phyloP scores from a whole-genome alignment of 495 filamentous ascomycete species.

The Hypoxylon trugodes region DNA sequence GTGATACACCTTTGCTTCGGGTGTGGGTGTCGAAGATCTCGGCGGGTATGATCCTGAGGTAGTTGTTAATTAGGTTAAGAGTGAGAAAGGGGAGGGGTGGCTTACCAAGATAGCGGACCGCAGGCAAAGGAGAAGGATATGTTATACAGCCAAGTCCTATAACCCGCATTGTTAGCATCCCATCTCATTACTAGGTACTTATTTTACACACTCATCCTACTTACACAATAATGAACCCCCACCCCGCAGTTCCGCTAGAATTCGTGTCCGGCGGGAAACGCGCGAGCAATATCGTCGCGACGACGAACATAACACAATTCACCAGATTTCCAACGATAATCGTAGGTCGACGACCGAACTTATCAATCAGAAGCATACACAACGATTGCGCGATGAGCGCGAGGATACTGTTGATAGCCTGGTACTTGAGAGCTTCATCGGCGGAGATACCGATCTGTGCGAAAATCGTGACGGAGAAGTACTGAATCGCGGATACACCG shows the following conservation, averaged over 20 bases:
- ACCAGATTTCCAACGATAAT: constrained; percentile 71
- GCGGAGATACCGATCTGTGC: constrained; percentile 71
- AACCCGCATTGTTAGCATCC: neutral
- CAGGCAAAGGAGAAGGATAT: constrained; percentile 71
- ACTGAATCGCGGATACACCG: constrained; percentile 76
- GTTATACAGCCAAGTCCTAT: constrained; percentile 75
- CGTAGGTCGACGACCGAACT: constrained; percentile 69
- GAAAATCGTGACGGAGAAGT: constrained; percentile 74
- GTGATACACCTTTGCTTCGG: constrained; percentile 70
- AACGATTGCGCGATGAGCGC: constrained; percentile 70
- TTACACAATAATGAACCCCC: constrained; percentile 74
- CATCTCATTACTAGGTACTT: neutral
- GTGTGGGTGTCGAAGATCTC: constrained; percentile 77
- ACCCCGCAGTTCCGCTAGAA: constrained; percentile 66
- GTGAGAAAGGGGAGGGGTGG: neutral
- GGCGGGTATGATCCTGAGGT: constrained; percentile 67
- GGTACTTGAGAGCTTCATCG: constrained; percentile 72
- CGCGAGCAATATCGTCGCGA: constrained; percentile 46
- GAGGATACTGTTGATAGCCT: constrained; percentile 74
- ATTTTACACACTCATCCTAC: neutral
- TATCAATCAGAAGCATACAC: constrained; percentile 74
- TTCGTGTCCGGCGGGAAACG: constrained; percentile 63
- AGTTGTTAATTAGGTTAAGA: neutral
- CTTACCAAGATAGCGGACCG: constrained; percentile 61
- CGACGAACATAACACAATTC: constrained; percentile 67